These are phyloP conservation scores for Pseudogymnoascus sp. DNA, from an alignment of 2,329 filamentous ascomycete species.

Conservation along the genomic window DNA sequence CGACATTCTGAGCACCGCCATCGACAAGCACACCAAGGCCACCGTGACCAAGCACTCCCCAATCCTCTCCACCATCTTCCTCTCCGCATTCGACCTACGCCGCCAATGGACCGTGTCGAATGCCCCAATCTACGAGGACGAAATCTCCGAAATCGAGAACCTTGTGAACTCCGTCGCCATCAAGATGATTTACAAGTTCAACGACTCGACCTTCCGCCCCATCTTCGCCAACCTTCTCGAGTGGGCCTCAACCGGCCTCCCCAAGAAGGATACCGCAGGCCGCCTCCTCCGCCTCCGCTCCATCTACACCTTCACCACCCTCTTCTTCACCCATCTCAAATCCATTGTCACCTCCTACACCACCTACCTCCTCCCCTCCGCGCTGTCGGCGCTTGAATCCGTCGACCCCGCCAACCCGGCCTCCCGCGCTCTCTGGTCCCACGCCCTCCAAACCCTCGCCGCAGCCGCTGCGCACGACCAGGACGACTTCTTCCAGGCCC, in stretches of 20 bases:
- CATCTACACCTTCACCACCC: slow-evolving; percentile 69
- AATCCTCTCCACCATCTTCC: slow-evolving; percentile 56
- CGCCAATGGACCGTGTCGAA: slow-evolving; percentile 43
- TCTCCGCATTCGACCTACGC: slow-evolving; percentile 56
- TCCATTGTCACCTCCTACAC: slow-evolving; percentile 92
- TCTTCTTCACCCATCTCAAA: slow-evolving; percentile 79
- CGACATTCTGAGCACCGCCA: slow-evolving; percentile 57
- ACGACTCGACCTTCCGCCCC: slow-evolving; percentile 85
- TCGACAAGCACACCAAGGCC: slow-evolving; percentile 71
- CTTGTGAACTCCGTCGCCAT: slow-evolving; percentile 62
- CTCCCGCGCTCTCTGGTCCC: slow-evolving; percentile 55
- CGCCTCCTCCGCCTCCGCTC: slow-evolving; percentile 58
- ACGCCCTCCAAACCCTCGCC: slow-evolving; percentile 61
- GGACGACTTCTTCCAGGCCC: slow-evolving; percentile 92
- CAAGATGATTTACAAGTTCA: slow-evolving; percentile 93
- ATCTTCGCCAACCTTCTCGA: slow-evolving; percentile 82
- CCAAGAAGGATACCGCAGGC: slow-evolving; percentile 52
- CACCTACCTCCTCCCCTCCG: slow-evolving; percentile 71
- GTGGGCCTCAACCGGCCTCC: slow-evolving; percentile 57
- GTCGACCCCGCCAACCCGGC: slow-evolving; percentile 37
- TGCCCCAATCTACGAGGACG: slow-evolving; percentile 33
- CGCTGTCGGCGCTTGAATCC: slow-evolving; percentile 51
- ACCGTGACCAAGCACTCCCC: slow-evolving; percentile 66
- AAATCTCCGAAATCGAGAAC: slow-evolving; percentile 53
- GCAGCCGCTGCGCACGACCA: slow-evolving; percentile 82